Percentiles rank a stretch among this genome's conserved stretches.
Evolutionary conservation across 2,329 filamentous ascomycete species (phyloP).

Genomic region (Monosporascus sp.): DNA sequence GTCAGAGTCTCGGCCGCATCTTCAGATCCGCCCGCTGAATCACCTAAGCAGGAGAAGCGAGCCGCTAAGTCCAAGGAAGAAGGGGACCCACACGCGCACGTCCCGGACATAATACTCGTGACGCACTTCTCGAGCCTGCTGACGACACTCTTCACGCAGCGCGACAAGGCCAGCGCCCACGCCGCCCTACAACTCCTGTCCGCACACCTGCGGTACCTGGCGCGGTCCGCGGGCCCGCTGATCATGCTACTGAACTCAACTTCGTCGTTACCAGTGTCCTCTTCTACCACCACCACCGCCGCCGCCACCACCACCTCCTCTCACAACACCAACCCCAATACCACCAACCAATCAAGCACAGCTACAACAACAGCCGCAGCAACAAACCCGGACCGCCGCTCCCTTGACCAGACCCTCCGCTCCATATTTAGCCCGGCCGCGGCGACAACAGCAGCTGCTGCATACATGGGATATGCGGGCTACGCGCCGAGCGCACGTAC

Average conservation of each 20-base stretch:
- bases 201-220: constrained; percentile 39
- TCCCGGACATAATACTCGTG: constrained; percentile 46
- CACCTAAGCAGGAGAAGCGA: not conserved
- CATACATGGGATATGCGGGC: constrained; percentile 9
- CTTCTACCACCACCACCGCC: constrained; percentile 3
- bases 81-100: constrained; percentile 2
- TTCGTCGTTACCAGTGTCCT: constrained; percentile 16
- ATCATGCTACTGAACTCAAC: constrained; percentile 53
- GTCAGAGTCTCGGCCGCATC: not conserved
- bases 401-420: constrained; percentile 40
- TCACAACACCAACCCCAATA: not conserved
- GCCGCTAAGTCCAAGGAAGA: not conserved
- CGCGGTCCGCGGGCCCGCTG: constrained; percentile 40
- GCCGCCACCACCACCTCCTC: not conserved
- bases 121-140: constrained; percentile 51
- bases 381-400: constrained; percentile 7
- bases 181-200: constrained; percentile 42
- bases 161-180: constrained; percentile 43
- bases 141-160: constrained; percentile 45
- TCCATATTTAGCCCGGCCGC: constrained; percentile 40
- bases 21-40: not conserved
- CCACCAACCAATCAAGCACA: not conserved
- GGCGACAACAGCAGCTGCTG: not conserved
- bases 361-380: not conserved
- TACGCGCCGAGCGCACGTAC: constrained; percentile 17